Conservation (phyloP, 306 rosid species). For the Macrotyloma uniflorum region DNA sequence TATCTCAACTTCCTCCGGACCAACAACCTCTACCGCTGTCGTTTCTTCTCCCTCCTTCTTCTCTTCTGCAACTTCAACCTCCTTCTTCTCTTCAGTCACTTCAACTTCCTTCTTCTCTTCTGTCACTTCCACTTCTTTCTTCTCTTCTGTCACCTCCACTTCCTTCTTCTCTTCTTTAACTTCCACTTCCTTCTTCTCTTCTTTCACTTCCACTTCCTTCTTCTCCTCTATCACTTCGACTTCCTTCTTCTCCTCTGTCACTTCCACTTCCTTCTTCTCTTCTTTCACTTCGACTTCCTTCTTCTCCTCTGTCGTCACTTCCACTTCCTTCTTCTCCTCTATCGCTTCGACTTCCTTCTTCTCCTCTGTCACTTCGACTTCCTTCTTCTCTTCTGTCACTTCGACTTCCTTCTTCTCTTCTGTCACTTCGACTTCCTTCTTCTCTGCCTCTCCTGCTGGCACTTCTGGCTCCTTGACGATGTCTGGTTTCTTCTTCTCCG, state of each 20-base stretch:
- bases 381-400: background rate
- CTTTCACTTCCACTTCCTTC: background rate
- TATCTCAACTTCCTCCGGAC: conserved; percentile 58
- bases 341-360: background rate
- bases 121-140: background rate
- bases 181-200: background rate
- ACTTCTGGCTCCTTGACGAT: background rate
- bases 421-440: background rate
- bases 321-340: conserved; percentile 7
- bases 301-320: background rate
- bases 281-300: background rate
- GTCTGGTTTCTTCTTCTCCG: background rate
- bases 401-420: conserved; percentile 30
- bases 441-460: background rate
- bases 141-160: background rate
- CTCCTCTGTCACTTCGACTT: background rate
- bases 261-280: background rate
- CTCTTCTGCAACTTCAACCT: background rate
- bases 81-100: background rate
- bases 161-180: background rate
- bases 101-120: conserved; percentile 7
- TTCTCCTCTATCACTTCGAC: background rate
- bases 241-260: background rate
- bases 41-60: conserved; percentile 33
- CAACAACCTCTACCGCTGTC: background rate